Evolutionary conservation across 305 asterid genomes (phyloP).

Genomic region (Rubia tinctorum): DNA sequence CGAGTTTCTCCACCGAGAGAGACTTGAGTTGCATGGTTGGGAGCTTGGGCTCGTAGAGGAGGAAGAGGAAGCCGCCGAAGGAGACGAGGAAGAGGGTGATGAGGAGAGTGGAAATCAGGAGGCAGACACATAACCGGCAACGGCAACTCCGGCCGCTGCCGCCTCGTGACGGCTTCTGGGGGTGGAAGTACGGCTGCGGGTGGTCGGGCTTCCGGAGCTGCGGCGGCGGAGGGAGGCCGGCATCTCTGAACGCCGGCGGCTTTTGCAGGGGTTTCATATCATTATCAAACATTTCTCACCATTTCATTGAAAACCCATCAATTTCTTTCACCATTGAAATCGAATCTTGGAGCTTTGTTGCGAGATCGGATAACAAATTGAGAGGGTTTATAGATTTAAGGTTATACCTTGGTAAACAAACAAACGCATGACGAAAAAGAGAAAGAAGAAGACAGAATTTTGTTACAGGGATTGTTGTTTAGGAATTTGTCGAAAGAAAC

Average conservation of each 20-base stretch:
- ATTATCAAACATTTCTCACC: conserved; percentile 5
- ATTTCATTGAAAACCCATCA: not conserved
- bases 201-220: conserved; percentile 18
- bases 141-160: conserved; percentile 30
- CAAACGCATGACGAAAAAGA: not conserved
- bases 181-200: conserved; percentile 36
- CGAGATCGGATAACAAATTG: not conserved
- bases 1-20: conserved; percentile 30
- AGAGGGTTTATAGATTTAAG: not conserved
- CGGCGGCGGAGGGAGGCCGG: conserved; percentile 21
- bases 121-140: conserved; percentile 43
- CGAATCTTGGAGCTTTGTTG: conserved; percentile 38
- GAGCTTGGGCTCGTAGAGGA: conserved; percentile 51
- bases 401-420: not conserved
- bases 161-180: conserved; percentile 1
- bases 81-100: conserved; percentile 22
- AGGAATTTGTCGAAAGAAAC: not conserved
- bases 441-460: not conserved
- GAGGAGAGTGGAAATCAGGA: conserved; percentile 20
- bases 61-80: conserved; percentile 32
- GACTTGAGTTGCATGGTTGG: conserved; percentile 45
- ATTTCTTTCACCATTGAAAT: not conserved
- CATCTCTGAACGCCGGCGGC: conserved; percentile 60
- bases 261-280: conserved; percentile 28
- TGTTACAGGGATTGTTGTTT: not conserved